Base-by-base conservation (phyloP, 345 rosid species). In the Lepidium didymum region DNA sequence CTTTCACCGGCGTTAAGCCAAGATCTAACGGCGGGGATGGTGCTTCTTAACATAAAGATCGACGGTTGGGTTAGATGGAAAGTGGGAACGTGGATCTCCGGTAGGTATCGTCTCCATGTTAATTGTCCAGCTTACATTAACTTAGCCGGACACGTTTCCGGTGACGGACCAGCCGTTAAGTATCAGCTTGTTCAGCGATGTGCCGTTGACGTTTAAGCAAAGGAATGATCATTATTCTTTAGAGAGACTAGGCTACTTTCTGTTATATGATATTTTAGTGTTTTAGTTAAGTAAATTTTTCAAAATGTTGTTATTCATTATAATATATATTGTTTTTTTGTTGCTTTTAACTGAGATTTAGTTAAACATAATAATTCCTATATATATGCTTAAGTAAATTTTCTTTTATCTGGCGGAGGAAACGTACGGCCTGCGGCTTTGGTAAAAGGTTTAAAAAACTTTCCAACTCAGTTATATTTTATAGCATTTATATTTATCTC, bases 21-120 rank as follows among this genome's bases (percentile, higher is more conserved):
- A 51, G 97, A 94, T 68, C 80, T 87, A 79, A 12, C 63, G 34
- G 5, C 53, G 4, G 99, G 96, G 34, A 41, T 63, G 14, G 76
- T 89, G 31, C 53, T 73, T 29, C 7, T 94, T 15, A 43, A 47
- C 25, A 81, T 94, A 76, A 87, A 82, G 77, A 62, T 87, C 38
- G 95, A 91, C 49, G 99, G 99, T 10, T 84, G 91, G 53, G 90
- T 94, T 21, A 75, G 89, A 55, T 94, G 86, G 83, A 94, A 91
- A 77, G 86, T 88, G 34, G 90, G 97, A 6, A 50, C 86, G 14
- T 81, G 81, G 73, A 64, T 74, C 27, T 69, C 95, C 10, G 91
- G 87, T 0, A 64, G 41, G 44, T 94, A 94, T 54, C 90, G 83
- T 57, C 58, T 94, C 44, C 69, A 83, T 50, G 93, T 80, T 12